Evolutionary conservation across 192 early-diverging fungal species (phyloP).

Genomic region (Pilobolus umbonatus): DNA sequence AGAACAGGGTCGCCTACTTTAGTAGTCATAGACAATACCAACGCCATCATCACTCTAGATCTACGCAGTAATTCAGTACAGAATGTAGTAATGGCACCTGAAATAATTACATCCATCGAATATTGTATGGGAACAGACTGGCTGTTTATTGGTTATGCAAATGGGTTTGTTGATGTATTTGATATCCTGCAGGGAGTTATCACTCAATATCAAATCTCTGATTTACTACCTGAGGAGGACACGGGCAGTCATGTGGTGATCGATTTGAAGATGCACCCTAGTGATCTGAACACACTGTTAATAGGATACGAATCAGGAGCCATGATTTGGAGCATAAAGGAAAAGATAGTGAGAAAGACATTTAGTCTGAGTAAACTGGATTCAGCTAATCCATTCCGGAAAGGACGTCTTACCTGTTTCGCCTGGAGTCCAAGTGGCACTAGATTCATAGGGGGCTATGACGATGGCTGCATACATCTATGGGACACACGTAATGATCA

Average conservation of each 20-base stretch:
- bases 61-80: constrained; percentile 34
- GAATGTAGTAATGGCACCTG: constrained; percentile 31
- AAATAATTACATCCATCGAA: constrained; percentile 43
- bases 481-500: constrained; percentile 38
- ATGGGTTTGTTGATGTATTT: constrained; percentile 46
- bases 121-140: constrained; percentile 44
- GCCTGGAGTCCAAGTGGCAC: constrained; percentile 48
- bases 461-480: constrained; percentile 39
- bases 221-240: constrained; percentile 25
- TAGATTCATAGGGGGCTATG: constrained; percentile 41
- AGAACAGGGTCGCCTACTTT: constrained; percentile 46
- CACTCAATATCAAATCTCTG: constrained; percentile 38
- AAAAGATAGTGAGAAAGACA: constrained; percentile 26
- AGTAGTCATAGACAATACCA: constrained; percentile 41
- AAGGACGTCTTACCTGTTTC: constrained; percentile 34
- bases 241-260: constrained; percentile 30
- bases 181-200: constrained; percentile 38
- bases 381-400: constrained; percentile 2
- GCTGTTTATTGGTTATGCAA: constrained; percentile 46
- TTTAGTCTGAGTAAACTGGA: constrained; percentile 27
- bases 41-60: constrained; percentile 46
- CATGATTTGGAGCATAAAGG: constrained; percentile 47
- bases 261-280: constrained; percentile 45
- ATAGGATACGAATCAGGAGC: constrained; percentile 47
- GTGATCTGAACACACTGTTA: constrained; percentile 45